Percentiles rank a stretch among this genome's conserved stretches.
Evolutionary conservation across 495 filamentous ascomycete genomes (phyloP).

Genomic region (Podospora pseudoanserina): DNA sequence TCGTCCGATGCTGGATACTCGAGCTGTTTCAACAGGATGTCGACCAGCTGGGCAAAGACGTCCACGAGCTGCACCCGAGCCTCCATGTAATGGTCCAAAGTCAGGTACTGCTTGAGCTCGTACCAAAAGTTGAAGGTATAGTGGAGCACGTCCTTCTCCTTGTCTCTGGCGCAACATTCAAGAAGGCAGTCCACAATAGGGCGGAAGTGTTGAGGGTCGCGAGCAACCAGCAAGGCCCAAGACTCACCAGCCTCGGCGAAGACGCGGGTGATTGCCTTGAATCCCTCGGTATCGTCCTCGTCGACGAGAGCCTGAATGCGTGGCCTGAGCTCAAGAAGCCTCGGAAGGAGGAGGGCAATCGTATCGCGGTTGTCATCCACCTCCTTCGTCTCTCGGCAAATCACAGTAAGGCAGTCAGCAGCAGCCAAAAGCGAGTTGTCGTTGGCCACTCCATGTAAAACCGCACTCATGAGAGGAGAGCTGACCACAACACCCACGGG

Average conservation of each 20-base stretch:
- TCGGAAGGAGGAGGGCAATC: constrained; percentile 82
- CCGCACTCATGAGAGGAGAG: constrained; percentile 76
- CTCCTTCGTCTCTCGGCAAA: constrained; percentile 89
- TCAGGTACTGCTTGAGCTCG: constrained; percentile 94
- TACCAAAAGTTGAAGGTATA: constrained; percentile 98
- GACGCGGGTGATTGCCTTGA: constrained; percentile 81
- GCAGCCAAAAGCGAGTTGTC: constrained; percentile 80
- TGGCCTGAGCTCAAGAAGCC: constrained; percentile 71
- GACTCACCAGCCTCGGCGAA: constrained; percentile 93
- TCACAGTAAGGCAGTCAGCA: constrained; percentile 88
- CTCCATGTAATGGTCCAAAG: constrained; percentile 81
- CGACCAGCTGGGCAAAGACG: constrained; percentile 81
- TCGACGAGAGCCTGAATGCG: constrained; percentile 72
- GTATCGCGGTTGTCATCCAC: constrained; percentile 79
- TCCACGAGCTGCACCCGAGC: constrained; percentile 70
- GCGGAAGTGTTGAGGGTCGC: constrained; percentile 74
- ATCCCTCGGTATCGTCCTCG: constrained; percentile 79
- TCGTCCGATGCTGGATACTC: constrained; percentile 78
- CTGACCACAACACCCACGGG: constrained; percentile 77
- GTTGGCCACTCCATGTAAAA: constrained; percentile 69
- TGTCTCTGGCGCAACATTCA: constrained; percentile 83
- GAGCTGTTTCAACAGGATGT: constrained; percentile 88
- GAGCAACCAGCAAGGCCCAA: constrained; percentile 86
- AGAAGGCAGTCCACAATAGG: constrained; percentile 85
- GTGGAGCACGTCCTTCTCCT: constrained; percentile 81